Base-by-base conservation (phyloP, 129 eudicot species). In the Dittrichia graveolens region DNA sequence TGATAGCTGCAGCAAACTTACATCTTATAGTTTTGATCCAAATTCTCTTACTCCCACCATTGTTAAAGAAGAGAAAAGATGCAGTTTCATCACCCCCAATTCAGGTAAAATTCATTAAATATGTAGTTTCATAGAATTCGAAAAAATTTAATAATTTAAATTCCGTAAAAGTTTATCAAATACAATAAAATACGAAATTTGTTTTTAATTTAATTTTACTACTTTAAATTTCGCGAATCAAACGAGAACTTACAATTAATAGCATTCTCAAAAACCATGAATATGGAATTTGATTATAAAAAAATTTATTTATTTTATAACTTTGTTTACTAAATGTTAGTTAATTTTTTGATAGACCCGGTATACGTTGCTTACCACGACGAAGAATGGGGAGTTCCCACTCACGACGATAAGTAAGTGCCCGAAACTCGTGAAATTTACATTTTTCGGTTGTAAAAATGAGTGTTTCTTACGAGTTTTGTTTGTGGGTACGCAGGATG, bases 301-400 rank as follows among this genome's bases (percentile, higher is more conserved):
- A 1, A 43, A 4, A 3, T 35, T 60, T 5, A 13, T 16, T 4
- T 41, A 38, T n/a, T 2, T 0, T 45, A 65, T 44, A 5, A 46
- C 10, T 38, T 40, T 40, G 8, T 70, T n/a, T n/a, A 8, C 11
- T 41, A 3, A 14, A 11, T 5, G 61, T 60, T 40, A 40, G 5
- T 63, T 54, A 39, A 54, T 37, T 65, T 43, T 75, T 64, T 4
- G 63, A 72, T 80, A 92, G 98, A 92, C 78, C 95, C 96, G 5
- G 75, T 80, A 6, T 92, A 89, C 68, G 88, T 88, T 73, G 88
- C 95, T 12, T 92, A 87, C 73, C 98, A 92, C 82, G 98, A 92
- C 65, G 82, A 92, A 69, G 98, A 92, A 87, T 92, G 96, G 98
- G 98, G 98, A 43, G 95, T 92, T 69, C 92, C 98, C 45, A 81